Evolutionary conservation across 176 grass and related monocot genomes (phyloP), one percentile per base, ranked within the genome.

Genomic region (Phoenix dactylifera): DNA sequence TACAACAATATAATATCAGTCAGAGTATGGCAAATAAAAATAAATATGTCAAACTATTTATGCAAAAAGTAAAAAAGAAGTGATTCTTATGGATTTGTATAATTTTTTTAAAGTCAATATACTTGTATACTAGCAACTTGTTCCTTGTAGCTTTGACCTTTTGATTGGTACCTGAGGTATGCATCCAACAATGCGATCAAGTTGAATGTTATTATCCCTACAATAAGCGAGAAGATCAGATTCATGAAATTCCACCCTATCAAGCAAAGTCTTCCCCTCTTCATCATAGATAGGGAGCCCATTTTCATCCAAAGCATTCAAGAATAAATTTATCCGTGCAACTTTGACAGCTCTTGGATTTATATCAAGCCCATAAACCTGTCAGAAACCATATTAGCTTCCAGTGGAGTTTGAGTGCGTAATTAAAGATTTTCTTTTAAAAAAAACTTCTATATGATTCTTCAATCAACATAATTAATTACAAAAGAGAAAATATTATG

Each of bases 261-360:
- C 87, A 19, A 98, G 87, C 63, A 98, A 85, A 57, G 84, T 85
- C 80, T 98, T 98, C 52, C 87, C 87, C 49, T 98, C 81, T 10
- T 59, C 66, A 0, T 92, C 93, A 25, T 83, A 92, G 55, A 98
- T 83, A 66, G 70, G 84, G 58, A 77, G 58, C 63, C 93, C 93
- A 19, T 91, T 76, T 0, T 92, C 93, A 4, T 98, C 93, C 35
- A 98, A 39, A 56, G 93, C 93, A 77, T 97, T 97, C 75, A 97
- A 63, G 72, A 87, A 97, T 26, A 97, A 79, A 51, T 97, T 97
- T 78, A 97, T 97, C 92, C 92, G 85, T 24, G 92, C 87, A 77
- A 97, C 83, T 74, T 97, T 97, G 70, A 97, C 76, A 75, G 92
- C 92, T 69, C 92, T 79, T 70, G 92, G 92, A 76, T 97, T 97